Percentiles rank a stretch among this genome's conserved stretches.
phyloP scores from a whole-genome alignment of 2,329 filamentous ascomycete species.

The Thielaviopsis musarum region DNA sequence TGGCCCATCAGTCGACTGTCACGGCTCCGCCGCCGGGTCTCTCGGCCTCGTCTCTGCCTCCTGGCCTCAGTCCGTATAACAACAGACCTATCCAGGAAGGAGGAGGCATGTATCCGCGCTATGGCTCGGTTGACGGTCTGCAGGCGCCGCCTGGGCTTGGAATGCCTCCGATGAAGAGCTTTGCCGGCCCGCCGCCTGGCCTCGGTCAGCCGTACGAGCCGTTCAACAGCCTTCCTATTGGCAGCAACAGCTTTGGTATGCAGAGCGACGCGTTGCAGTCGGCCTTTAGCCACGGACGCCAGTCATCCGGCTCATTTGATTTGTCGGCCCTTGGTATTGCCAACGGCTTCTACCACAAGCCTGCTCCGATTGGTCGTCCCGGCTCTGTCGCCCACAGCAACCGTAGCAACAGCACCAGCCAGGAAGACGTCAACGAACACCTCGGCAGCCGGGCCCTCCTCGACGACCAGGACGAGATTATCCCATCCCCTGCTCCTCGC shows the following conservation, averaged over 20 bases:
- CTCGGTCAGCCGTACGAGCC: conserved; percentile 4
- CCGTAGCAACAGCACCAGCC: conserved; percentile 13
- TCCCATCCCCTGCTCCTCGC: background rate
- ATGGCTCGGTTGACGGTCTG: conserved; percentile 8
- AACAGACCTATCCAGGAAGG: conserved; percentile 7
- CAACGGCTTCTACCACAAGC: conserved; percentile 23
- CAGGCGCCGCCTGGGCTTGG: conserved; percentile 4
- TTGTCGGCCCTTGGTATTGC: conserved; percentile 20
- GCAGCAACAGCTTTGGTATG: background rate
- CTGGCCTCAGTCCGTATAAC: conserved; percentile 30
- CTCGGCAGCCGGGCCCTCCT: conserved; percentile 83
- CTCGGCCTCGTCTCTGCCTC: conserved; percentile 18
- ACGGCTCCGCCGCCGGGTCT: conserved; percentile 5
- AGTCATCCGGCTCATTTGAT: conserved; percentile 56
- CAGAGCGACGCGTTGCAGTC: conserved; percentile 12
- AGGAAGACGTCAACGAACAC: conserved; percentile 58
- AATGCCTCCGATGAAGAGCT: conserved; percentile 22
- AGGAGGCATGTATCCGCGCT: conserved; percentile 7
- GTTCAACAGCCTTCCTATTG: conserved; percentile 5
- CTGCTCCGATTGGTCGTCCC: conserved; percentile 75
- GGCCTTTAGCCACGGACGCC: conserved; percentile 48
- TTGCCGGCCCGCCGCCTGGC: conserved; percentile 19
- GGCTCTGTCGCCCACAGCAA: conserved; percentile 47
- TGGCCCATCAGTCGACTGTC: conserved; percentile 12
- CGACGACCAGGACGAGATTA: conserved; percentile 33